Evolutionary conservation across 768 basidiomycete genomes (phyloP), one percentile per base, ranked within the genome.

Genomic region (Pholiota microspora): DNA sequence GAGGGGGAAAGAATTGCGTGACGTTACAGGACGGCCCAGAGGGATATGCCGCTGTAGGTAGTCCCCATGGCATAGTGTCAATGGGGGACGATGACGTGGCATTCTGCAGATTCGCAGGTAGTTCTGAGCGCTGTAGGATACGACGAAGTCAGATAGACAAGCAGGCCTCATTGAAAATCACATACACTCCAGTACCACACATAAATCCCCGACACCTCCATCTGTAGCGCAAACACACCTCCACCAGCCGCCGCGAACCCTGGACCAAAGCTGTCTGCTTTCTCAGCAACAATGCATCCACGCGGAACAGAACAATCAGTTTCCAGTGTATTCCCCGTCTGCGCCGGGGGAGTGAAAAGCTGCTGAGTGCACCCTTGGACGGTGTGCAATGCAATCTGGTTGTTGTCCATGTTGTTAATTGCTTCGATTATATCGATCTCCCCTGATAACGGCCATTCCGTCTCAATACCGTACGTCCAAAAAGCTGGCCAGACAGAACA

Each of bases 351-450:
- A 7, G 71, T 48, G 62, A 71, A 47, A 73, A 56, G 64, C 68
- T 57, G 66, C 45, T 74, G 73, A 9, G 64, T 57, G 59, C 77
- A 80, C 2, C 77, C 77, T 2, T 63, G 64, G 0, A 66, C 77
- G 0, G 90, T 88, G 65, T 94, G 93, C n/a, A 94, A 70, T 0
- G 92, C 81, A 71, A 88, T 82, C 64, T 91, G 89, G 60, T 92
- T 92, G 58, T 76, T 71, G 7, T 72, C 69, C 69, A 85, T 81
- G 48, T 79, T 62, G 69, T 96, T 94, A 58, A 94, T 89, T 8
- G 83, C 88, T 68, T 95, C 94, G 52, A 94, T 83, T 28, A 91
- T 88, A 62, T 81, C 80, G 31, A 81, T 80, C 64, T 81, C 79
- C 34, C 80, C 80, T 7, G 69, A 70, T 6, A 63, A 51, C 3